Evolutionary conservation across 371 early-diverging fungal genomes (phyloP).

Genomic region (Batkoa obscura): DNA sequence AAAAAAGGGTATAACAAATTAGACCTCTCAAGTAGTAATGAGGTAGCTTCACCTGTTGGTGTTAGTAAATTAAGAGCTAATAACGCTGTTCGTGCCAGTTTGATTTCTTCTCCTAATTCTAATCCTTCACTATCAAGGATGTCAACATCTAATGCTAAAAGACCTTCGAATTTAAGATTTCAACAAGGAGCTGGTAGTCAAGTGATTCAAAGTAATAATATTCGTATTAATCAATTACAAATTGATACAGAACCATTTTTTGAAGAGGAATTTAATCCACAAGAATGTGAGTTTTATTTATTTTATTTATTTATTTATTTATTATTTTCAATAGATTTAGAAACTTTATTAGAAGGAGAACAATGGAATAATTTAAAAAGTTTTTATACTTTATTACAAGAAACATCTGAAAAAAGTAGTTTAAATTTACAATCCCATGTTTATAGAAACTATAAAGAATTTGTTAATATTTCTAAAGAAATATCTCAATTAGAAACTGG

Average conservation of each 20-base stretch:
- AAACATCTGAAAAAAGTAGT: not conserved
- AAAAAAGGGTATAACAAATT: not conserved
- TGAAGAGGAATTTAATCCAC: not conserved
- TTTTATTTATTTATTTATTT: too few species aligned
- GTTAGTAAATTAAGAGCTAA: too few species aligned
- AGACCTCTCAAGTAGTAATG: not conserved
- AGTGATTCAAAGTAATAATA: too few species aligned
- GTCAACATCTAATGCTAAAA: too few species aligned
- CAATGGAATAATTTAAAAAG: not conserved
- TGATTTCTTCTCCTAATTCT: not conserved
- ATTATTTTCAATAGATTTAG: conserved; percentile 2
- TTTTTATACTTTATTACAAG: not conserved
- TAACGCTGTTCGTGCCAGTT: not conserved
- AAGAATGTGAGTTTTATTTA: not conserved
- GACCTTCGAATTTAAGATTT: too few species aligned
- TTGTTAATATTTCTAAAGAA: conserved; percentile 5
- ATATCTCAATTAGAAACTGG: conserved; percentile 3
- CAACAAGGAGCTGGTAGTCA: too few species aligned
- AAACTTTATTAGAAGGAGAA: too few species aligned
- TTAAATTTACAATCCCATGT: conserved; percentile 2
- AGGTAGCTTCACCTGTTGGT: too few species aligned
- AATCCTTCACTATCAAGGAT: conserved; percentile 1
- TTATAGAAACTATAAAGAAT: conserved; percentile 1
- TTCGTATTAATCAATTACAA: not conserved
- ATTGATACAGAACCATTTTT: not conserved